Conservation (phyloP, 768 basidiomycete genomes). For the Cystobasidium tubakii region DNA sequence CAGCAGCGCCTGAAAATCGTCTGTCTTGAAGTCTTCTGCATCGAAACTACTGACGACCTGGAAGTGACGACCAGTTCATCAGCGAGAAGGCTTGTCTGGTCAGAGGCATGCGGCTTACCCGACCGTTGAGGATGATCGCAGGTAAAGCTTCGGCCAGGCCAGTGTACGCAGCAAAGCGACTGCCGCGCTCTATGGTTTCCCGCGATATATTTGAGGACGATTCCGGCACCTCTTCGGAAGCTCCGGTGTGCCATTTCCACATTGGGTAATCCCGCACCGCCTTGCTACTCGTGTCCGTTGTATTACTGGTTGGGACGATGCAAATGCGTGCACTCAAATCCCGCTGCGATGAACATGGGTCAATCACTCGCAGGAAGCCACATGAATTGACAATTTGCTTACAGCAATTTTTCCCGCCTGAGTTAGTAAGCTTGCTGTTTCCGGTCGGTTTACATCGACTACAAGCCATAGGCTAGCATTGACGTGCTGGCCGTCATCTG, state of each 20-base stretch:
- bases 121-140: constrained; percentile 71
- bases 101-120: constrained; percentile 56
- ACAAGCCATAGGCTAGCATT: background rate
- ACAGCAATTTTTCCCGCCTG: background rate
- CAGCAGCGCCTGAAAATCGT: constrained; percentile 69
- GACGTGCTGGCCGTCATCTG: background rate
- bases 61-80: background rate
- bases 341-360: background rate
- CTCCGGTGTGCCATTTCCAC: background rate
- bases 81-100: too few species aligned
- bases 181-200: background rate
- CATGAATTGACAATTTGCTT: background rate
- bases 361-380: background rate
- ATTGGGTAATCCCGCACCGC: background rate
- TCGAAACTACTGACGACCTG: constrained; percentile 74
- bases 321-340: background rate
- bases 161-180: background rate
- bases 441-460: background rate
- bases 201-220: background rate
- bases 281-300: background rate
- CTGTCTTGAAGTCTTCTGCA: constrained; percentile 57
- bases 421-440: background rate
- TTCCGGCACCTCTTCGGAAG: background rate
- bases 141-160: constrained; percentile 52
- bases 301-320: background rate